A percentile compares a stretch with the other conserved stretches of the same genome.
These are phyloP conservation scores for Ceratocystis ficicola DNA, from an alignment of 2,329 filamentous ascomycete species.

Conservation along the genomic window DNA sequence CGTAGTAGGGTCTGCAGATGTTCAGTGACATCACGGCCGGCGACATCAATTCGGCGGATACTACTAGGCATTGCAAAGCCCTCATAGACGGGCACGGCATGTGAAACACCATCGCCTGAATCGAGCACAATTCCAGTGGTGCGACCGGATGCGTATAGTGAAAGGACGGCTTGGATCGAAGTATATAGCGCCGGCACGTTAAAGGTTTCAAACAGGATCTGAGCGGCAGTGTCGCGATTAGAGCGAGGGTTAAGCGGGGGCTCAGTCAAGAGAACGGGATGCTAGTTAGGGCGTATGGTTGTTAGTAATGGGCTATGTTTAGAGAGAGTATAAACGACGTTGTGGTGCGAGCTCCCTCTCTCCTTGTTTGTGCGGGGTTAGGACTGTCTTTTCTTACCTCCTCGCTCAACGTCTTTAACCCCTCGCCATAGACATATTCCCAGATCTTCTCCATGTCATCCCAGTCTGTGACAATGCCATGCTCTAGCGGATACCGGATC, in stretches of 20 bases:
- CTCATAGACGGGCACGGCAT: constrained; percentile 94
- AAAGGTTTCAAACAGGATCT: constrained; percentile 97
- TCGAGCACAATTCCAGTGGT: constrained; percentile 95
- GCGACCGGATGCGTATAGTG: constrained; percentile 86
- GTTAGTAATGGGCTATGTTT: not conserved
- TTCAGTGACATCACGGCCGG: constrained; percentile 90
- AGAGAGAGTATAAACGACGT: not conserved
- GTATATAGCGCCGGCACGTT: constrained; percentile 95
- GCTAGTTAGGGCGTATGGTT: constrained; percentile 39
- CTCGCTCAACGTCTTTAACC: constrained; percentile 91
- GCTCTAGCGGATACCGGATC: constrained; percentile 89
- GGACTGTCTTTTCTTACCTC: constrained; percentile 52
- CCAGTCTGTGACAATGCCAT: constrained; percentile 98
- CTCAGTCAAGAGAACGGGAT: constrained; percentile 91
- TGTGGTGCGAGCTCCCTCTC: not conserved
- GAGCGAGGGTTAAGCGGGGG: constrained; percentile 87
- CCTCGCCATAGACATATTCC: constrained; percentile 94
- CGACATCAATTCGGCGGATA: constrained; percentile 91
- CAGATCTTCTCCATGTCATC: constrained; percentile 99
- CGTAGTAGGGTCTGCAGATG: constrained; percentile 81
- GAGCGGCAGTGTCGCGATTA: constrained; percentile 91
- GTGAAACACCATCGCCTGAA: constrained; percentile 89
- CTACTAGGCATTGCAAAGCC: constrained; percentile 94
- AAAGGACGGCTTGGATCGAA: constrained; percentile 92
- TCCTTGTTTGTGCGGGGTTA: not conserved